phyloP scores from a whole-genome alignment of 2,329 filamentous ascomycete genomes.

The Trichophyton benhamiae region DNA sequence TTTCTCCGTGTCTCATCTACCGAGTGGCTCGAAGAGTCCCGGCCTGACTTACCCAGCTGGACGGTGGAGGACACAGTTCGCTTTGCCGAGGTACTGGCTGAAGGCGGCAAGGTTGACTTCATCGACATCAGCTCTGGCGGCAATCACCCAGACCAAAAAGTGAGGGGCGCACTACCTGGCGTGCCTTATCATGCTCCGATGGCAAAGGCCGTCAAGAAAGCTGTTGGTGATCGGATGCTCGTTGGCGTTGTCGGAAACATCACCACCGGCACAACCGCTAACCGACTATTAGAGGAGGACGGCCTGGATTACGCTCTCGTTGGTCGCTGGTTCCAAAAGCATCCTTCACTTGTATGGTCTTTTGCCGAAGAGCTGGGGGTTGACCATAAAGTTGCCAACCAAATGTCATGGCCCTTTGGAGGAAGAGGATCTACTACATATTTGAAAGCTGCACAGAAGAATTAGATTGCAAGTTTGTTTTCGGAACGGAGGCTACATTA shows the following conservation, averaged over 20 bases:
- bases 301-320: constrained; percentile 58
- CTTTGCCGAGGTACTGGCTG: constrained; percentile 56
- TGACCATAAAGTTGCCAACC: constrained; percentile 58
- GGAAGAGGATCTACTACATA: constrained; percentile 26
- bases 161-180: constrained; percentile 25
- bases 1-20: constrained; percentile 62
- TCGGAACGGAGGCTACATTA: neutral
- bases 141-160: constrained; percentile 42
- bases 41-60: constrained; percentile 50
- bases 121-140: constrained; percentile 72
- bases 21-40: constrained; percentile 58
- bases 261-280: constrained; percentile 55
- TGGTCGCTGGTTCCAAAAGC: constrained; percentile 66
- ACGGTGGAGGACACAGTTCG: constrained; percentile 50
- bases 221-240: constrained; percentile 56
- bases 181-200: constrained; percentile 65
- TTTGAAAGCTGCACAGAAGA: constrained; percentile 6
- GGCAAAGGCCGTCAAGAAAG: constrained; percentile 58
- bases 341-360: constrained; percentile 64
- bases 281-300: constrained; percentile 43
- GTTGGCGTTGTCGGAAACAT: constrained; percentile 68
- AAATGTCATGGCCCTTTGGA: constrained; percentile 51
- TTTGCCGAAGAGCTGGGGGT: constrained; percentile 62
- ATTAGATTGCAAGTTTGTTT: neutral
- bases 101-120: constrained; percentile 59